Base-by-base conservation (phyloP, 352 stramenopile species). In the Pythium brassicae region DNA sequence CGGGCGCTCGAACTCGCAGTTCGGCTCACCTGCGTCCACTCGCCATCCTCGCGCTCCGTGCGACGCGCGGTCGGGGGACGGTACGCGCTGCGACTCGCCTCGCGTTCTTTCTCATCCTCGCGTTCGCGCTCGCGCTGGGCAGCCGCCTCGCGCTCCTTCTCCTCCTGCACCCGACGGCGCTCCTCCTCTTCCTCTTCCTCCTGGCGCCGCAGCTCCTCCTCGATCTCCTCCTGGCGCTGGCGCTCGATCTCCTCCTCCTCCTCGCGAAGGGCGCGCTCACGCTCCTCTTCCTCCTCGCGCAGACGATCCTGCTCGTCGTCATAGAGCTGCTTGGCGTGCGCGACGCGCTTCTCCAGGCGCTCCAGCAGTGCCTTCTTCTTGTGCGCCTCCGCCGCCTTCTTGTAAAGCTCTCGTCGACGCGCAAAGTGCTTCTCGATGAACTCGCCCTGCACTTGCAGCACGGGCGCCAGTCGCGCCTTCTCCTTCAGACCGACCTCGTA, bases 401-500 rank as follows among this genome's bases (percentile, higher is more conserved):
- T 92, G 66, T 96, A 97, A 67, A 92, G 69, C 50, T 86, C 72
- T n/a, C 84, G 89, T 22, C 83, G 68, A 48, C 85, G 80, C 50
- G 71, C 72, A 53, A 90, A 84, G 57, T 96, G 74, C 19, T 75
- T 75, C 55, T 95, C 69, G 53, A 96, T 83, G 48, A 96, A 87
- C 40, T 73, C 69, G 22, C 74, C 70, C 47, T 82, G 89, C 12
- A 91, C 72, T 53, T 87, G 82, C 20, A 97, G 77, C 47, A 74
- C 78, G 17, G 82, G 75, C 14, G 71, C 65, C 2, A 88, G 69
- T 32, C 97, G 78, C 35, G 60, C 55, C 59, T 95, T 87, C 69
- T 98, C 97, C 53, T 92, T 86, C 35, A 97, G 73, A 51, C 93
- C 86, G 26, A 82, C 73, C 53, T 94, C 85, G 87, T 97, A 89